Conservation (phyloP, 805 yeast genomes). For the Spathaspora passalidarum region DNA sequence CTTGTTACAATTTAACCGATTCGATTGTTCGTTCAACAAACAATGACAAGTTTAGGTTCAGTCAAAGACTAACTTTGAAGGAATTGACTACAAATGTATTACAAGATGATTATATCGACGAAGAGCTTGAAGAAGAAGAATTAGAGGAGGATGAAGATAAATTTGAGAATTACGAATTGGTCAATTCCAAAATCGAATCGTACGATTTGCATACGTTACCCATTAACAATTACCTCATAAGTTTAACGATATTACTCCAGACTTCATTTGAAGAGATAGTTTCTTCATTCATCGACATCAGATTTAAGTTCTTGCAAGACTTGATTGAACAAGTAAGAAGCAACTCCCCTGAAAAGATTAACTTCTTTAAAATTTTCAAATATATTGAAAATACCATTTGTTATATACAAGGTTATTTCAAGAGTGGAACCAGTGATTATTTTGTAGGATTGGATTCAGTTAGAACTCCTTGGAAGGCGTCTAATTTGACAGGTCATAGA, state of each 20-base stretch:
- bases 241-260: conserved; percentile 28
- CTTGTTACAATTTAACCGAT: conserved; percentile 18
- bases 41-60: conserved; percentile 15
- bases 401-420: conserved; percentile 22
- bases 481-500: conserved; percentile 27
- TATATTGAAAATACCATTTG: conserved; percentile 34
- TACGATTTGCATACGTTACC: conserved; percentile 18
- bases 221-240: conserved; percentile 27
- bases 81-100: conserved; percentile 8
- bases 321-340: conserved; percentile 9
- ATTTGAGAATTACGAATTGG: conserved; percentile 9
- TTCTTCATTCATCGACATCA: conserved; percentile 20
- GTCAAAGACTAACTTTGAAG: conserved; percentile 12
- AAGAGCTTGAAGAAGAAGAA: conserved; percentile 6
- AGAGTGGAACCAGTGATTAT: conserved; percentile 7
- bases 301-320: conserved; percentile 17
- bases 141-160: conserved; percentile 1
- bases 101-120: conserved; percentile 2
- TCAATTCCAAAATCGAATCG: conserved; percentile 1
- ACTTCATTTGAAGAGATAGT: conserved; percentile 18
- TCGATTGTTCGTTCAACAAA: conserved; percentile 13
- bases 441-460: conserved; percentile 1
- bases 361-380: conserved; percentile 27
- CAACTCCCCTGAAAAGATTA: conserved; percentile 11
- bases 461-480: conserved; percentile 24